phyloP scores from a whole-genome alignment of 768 basidiomycete genomes.

The Asterophora parasitica region DNA sequence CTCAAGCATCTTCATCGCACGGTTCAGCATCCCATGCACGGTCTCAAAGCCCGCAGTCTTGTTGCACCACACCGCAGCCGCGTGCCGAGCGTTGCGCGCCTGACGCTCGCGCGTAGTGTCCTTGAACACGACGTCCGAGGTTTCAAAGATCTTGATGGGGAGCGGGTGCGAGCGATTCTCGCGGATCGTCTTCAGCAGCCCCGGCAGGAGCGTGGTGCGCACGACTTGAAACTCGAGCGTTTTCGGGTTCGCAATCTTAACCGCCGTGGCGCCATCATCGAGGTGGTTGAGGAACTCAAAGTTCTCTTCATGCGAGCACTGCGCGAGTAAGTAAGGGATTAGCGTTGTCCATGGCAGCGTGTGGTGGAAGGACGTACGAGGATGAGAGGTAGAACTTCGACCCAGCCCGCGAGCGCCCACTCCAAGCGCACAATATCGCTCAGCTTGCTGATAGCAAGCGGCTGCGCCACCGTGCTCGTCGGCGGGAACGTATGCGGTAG shows the following conservation, averaged over 20 bases:
- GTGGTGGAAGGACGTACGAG: constrained; percentile 50
- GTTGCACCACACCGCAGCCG: constrained; percentile 93
- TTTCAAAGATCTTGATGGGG: constrained; percentile 91
- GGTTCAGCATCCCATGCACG: constrained; percentile 90
- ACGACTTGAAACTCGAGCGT: constrained; percentile 98
- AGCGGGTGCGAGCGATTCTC: constrained; percentile 94
- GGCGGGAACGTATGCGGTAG: constrained; percentile 87
- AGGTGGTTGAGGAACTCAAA: constrained; percentile 87
- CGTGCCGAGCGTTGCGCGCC: constrained; percentile 82
- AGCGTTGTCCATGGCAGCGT: too few relatives aligned
- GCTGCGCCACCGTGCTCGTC: constrained; percentile 93
- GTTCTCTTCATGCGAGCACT: constrained; percentile 99
- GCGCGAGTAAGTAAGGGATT: not conserved
- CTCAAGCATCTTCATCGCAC: constrained; percentile 95
- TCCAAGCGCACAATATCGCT: constrained; percentile 84
- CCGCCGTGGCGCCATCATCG: constrained; percentile 77
- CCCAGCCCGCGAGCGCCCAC: constrained; percentile 94
- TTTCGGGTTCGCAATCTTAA: constrained; percentile 96
- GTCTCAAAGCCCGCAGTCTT: constrained; percentile 96
- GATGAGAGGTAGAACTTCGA: constrained; percentile 91
- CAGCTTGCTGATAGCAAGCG: constrained; percentile 83
- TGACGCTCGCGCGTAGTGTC: constrained; percentile 74
- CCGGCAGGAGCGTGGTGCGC: constrained; percentile 91
- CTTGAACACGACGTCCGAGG: constrained; percentile 90
- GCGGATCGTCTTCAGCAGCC: constrained; percentile 92